A percentile compares a stretch with the other conserved stretches of the same genome.
Evolutionary conservation across 306 rosid species (phyloP).

Genomic region (Quercus variabilis): DNA sequence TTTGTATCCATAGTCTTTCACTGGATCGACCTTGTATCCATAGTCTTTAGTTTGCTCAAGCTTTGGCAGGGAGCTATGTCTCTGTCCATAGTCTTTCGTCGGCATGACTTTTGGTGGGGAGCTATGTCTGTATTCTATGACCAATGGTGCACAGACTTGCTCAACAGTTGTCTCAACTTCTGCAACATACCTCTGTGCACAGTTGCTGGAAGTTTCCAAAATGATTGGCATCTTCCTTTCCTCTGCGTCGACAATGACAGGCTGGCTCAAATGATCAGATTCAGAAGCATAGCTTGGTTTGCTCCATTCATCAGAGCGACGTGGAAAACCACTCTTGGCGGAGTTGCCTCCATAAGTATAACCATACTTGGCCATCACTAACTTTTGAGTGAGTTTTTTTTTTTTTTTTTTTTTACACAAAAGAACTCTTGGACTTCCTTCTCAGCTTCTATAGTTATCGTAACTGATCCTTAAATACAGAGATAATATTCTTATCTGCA

Average conservation of each 20-base stretch:
- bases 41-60: slow-evolving; percentile 17
- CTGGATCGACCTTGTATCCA: background rate
- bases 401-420: background rate
- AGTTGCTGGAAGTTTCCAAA: background rate
- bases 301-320: slow-evolving; percentile 14
- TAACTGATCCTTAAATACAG: background rate
- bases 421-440: background rate
- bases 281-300: slow-evolving; percentile 7
- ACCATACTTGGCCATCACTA: slow-evolving; percentile 39
- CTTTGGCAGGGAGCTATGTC: slow-evolving; percentile 16
- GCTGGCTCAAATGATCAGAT: background rate
- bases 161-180: slow-evolving; percentile 21
- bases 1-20: too few relatives aligned
- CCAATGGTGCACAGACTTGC: slow-evolving; percentile 1
- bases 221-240: slow-evolving; percentile 7
- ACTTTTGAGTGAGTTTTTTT: background rate
- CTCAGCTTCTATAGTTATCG: background rate
- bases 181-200: slow-evolving; percentile 9
- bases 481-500: background rate
- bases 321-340: slow-evolving; percentile 1
- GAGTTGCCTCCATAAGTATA: slow-evolving; percentile 12
- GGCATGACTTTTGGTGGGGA: background rate
- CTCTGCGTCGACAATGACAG: slow-evolving; percentile 13
- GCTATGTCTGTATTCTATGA: background rate
- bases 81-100: slow-evolving; percentile 1